phyloP scores from a whole-genome alignment of 2,329 filamentous ascomycete species.

The Sporothrix globosa region DNA sequence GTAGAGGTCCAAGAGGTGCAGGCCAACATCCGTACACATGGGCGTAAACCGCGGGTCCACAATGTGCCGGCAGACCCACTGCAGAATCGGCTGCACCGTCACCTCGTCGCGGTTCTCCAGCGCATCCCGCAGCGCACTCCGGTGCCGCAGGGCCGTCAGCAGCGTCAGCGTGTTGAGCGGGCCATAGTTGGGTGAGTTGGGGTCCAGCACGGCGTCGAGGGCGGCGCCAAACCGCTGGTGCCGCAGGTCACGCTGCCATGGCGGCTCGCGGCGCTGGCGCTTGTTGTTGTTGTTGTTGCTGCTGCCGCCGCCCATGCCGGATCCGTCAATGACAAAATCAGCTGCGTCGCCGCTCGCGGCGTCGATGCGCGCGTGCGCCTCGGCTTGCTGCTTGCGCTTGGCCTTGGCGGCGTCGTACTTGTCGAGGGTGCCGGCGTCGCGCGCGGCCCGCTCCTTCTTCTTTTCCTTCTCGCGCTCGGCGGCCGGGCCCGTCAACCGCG shows the following conservation, averaged over 20 bases:
- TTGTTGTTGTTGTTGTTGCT: conserved; percentile 54
- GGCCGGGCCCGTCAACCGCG: conserved; percentile 36
- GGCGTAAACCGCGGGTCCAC: conserved; percentile 79
- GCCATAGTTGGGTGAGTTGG: conserved; percentile 55
- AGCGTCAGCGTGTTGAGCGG: conserved; percentile 71
- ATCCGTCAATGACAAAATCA: conserved; percentile 76
- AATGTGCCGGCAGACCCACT: conserved; percentile 81
- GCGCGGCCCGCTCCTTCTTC: conserved; percentile 66
- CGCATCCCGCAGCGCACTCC: conserved; percentile 79
- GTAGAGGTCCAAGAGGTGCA: conserved; percentile 86
- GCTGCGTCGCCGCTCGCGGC: conserved; percentile 66
- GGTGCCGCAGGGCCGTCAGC: conserved; percentile 82
- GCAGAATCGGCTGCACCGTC: conserved; percentile 77
- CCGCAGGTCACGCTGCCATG: conserved; percentile 81
- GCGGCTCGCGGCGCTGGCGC: conserved; percentile 62
- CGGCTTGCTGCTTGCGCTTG: conserved; percentile 65
- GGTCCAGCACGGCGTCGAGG: conserved; percentile 75
- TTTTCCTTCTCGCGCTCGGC: conserved; percentile 34
- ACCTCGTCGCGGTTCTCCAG: conserved; percentile 80
- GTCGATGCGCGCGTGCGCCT: conserved; percentile 64
- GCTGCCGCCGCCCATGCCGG: conserved; percentile 36
- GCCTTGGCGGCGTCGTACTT: conserved; percentile 72
- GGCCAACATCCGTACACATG: conserved; percentile 79
- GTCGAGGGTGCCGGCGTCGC: conserved; percentile 77
- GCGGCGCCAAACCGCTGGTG: conserved; percentile 76